Percentiles rank a stretch among this genome's conserved stretches.
These are phyloP conservation scores for Syncephalastrum monosporum DNA, from an alignment of 371 early-diverging fungal species.

Conservation along the genomic window DNA sequence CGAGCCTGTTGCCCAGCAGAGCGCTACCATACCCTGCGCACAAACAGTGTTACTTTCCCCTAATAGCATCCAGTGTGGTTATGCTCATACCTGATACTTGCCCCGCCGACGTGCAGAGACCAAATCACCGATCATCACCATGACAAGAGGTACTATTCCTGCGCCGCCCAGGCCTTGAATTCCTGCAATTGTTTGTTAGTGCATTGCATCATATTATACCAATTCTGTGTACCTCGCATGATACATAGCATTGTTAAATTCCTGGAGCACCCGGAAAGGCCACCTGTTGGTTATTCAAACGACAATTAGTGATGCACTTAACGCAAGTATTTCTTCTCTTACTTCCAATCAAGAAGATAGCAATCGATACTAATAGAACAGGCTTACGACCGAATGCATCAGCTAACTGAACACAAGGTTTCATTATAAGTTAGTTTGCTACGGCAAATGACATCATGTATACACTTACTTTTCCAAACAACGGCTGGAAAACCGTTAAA, in stretches of 20 bases:
- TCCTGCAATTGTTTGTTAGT: slow-evolving; percentile 25
- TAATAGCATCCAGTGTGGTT: background rate
- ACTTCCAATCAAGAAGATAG: slow-evolving; percentile 7
- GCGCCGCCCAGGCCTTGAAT: slow-evolving; percentile 55
- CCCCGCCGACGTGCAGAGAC: slow-evolving; percentile 55
- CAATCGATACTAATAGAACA: slow-evolving; percentile 3
- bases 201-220: slow-evolving; percentile 17
- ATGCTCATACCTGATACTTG: slow-evolving; percentile 48
- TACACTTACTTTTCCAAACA: too few relatives aligned
- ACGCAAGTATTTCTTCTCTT: too few relatives aligned
- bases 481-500: too few relatives aligned
- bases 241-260: slow-evolving; percentile 6
- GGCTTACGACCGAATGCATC: slow-evolving; percentile 11
- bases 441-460: too few relatives aligned
- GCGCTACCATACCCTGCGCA: slow-evolving; percentile 6
- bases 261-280: slow-evolving; percentile 2
- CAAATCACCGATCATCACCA: slow-evolving; percentile 65
- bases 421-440: too few relatives aligned
- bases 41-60: background rate
- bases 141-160: slow-evolving; percentile 55
- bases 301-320: slow-evolving; percentile 7
- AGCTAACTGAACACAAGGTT: background rate
- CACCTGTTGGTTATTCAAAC: slow-evolving; percentile 9
- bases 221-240: slow-evolving; percentile 7
- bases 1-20: slow-evolving; percentile 17